Evolutionary conservation across 2,329 filamentous ascomycete species (phyloP).

Genomic region (Alternaria triticina): DNA sequence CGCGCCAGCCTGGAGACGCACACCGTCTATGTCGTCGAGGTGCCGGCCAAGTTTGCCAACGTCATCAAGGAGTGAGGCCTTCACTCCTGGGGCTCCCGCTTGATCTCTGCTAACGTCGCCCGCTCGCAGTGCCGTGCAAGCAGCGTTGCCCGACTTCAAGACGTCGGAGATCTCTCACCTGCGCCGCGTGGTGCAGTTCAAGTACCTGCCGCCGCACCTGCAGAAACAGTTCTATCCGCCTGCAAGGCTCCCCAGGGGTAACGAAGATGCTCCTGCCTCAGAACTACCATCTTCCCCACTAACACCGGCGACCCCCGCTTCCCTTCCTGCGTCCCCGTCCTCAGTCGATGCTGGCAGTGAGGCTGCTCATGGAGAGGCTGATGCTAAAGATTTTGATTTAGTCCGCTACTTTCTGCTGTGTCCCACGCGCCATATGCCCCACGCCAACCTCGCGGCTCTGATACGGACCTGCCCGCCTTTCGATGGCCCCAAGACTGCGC

Average conservation of each 20-base stretch:
- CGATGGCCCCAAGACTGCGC: slow-evolving; percentile 40
- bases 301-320: slow-evolving; percentile 18
- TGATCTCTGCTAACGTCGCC: slow-evolving; percentile 23
- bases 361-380: slow-evolving; percentile 18
- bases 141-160: slow-evolving; percentile 52
- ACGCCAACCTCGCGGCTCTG: slow-evolving; percentile 54
- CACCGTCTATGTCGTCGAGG: slow-evolving; percentile 72
- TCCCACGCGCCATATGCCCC: slow-evolving; percentile 58
- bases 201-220: slow-evolving; percentile 70
- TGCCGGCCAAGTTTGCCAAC: slow-evolving; percentile 75
- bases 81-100: slow-evolving; percentile 14
- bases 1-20: slow-evolving; percentile 60
- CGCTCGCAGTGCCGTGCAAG: slow-evolving; percentile 53
- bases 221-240: slow-evolving; percentile 44
- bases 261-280: slow-evolving; percentile 38
- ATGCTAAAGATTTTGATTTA: slow-evolving; percentile 42
- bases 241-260: slow-evolving; percentile 42
- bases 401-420: slow-evolving; percentile 60
- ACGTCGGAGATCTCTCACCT: slow-evolving; percentile 63
- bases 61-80: slow-evolving; percentile 71
- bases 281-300: slow-evolving; percentile 37
- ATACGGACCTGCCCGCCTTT: slow-evolving; percentile 49
- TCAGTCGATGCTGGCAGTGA: slow-evolving; percentile 13
- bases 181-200: slow-evolving; percentile 75
- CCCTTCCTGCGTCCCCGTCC: slow-evolving; percentile 6